Evolutionary conservation across 352 stramenopile species (phyloP), one percentile per base, ranked within the genome.

Genomic region (Phytophthora rubi): DNA sequence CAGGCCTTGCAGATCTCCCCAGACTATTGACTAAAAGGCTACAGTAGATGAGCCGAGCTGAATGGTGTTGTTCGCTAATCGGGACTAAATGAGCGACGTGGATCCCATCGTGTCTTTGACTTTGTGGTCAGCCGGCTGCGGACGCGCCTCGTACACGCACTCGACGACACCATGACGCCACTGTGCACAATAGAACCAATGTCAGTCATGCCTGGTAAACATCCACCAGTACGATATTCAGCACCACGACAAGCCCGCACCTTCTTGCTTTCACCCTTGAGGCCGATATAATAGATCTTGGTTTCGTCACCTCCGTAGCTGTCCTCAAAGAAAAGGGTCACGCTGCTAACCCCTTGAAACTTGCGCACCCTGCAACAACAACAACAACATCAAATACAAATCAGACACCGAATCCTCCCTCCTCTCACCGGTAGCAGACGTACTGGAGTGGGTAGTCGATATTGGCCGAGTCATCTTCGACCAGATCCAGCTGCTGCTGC

Each of bases 211-310:
- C 7, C 66, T 59, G 35, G 13, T 44, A 30, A 12, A 23, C 12
- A 42, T 65, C 21, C 35, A 56, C 21, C 32, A 18, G 9, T 8
- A 59, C 10, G 9, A 52, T 53, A 26, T 65, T 13, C 23, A 62
- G 1, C 21, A 21, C 32, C 21, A 32, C 28, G 13, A 52, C 35
- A 42, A 44, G 8, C 28, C 21, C 23, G 53, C 56, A 93, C 88
- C 84, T 96, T 94, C 55, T 94, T 93, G 77, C 74, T 94, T 77
- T 94, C 87, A 45, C 89, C 89, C 60, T 95, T 96, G 52, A 96
- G 73, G 0, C 89, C 87, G 77, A 96, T 93, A 77, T 96, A 96
- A 62, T 95, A 94, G 48, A 96, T 82, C 61, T 76, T 79, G 23
- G 86, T 90, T 56, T 94, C 73, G 57, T 93, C 85, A 23, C 82